Percentiles rank a stretch among this genome's conserved stretches.
These are phyloP conservation scores for Passiflora organensis DNA, from an alignment of 345 rosid species.

Conservation along the genomic window DNA sequence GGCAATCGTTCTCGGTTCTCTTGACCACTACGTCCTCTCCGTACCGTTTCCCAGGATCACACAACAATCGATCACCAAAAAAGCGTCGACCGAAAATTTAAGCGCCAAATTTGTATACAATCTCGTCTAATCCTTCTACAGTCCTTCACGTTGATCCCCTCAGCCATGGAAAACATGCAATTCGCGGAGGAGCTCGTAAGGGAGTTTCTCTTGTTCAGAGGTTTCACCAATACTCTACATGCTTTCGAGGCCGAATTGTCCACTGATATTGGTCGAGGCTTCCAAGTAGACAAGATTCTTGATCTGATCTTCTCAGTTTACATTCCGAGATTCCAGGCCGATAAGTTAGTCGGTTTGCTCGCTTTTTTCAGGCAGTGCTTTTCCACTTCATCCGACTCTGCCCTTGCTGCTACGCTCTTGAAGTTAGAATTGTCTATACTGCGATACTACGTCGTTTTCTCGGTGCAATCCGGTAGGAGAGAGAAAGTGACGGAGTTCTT, in stretches of 20 bases:
- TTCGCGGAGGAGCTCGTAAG: slow-evolving; percentile 63
- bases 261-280: slow-evolving; percentile 60
- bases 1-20: too few species aligned
- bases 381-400: slow-evolving; percentile 37
- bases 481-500: slow-evolving; percentile 57
- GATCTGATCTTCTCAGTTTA: slow-evolving; percentile 55
- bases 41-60: too few species aligned
- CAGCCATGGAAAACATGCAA: slow-evolving; percentile 59
- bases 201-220: slow-evolving; percentile 65
- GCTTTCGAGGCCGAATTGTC: slow-evolving; percentile 51
- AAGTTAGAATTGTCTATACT: slow-evolving; percentile 50
- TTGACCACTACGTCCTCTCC: too few species aligned
- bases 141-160: too few species aligned
- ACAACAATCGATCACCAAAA: too few species aligned
- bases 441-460: slow-evolving; percentile 43
- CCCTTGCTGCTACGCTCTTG: slow-evolving; percentile 31
- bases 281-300: slow-evolving; percentile 49
- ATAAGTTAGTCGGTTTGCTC: slow-evolving; percentile 41
- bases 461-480: slow-evolving; percentile 41
- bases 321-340: slow-evolving; percentile 52
- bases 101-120: too few species aligned
- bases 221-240: slow-evolving; percentile 54
- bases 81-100: too few species aligned
- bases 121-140: too few species aligned
- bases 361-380: slow-evolving; percentile 51